phyloP scores from a whole-genome alignment of 345 rosid species.

The Arabidopsis thaliana region DNA sequence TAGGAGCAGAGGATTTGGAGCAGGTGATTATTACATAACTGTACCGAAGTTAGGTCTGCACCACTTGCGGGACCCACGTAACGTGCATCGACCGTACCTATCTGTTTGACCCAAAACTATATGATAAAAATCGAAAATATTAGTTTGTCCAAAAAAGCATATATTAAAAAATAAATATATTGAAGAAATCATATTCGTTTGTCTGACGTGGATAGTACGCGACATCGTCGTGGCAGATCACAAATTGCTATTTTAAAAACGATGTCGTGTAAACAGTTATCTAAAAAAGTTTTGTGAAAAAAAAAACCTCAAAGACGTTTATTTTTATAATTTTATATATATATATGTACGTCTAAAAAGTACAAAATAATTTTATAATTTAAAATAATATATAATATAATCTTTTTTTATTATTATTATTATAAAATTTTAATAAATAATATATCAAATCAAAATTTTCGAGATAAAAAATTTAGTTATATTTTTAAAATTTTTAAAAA shows the following conservation, averaged over 20 bases:
- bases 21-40: slow-evolving; percentile 29
- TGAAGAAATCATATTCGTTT: slow-evolving; percentile 28
- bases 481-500: too few relatives aligned
- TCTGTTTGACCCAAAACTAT: slow-evolving; percentile 37
- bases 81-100: slow-evolving; percentile 60
- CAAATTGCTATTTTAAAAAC: not conserved
- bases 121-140: not conserved
- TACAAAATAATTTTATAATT: too few relatives aligned
- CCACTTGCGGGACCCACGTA: slow-evolving; percentile 39
- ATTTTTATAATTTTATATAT: too few relatives aligned
- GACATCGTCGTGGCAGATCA: slow-evolving; percentile 39
- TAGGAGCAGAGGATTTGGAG: not conserved
- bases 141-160: too few relatives aligned
- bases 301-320: too few relatives aligned
- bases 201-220: slow-evolving; percentile 44
- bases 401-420: too few relatives aligned
- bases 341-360: too few relatives aligned
- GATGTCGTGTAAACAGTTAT: not conserved
- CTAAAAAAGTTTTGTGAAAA: too few relatives aligned
- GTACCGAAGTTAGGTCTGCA: slow-evolving; percentile 43
- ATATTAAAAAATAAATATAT: not conserved
- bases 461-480: too few relatives aligned
- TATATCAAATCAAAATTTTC: too few relatives aligned
- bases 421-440: too few relatives aligned
- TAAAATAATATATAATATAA: too few relatives aligned